These are phyloP conservation scores for Saussurea involucrata DNA, from an alignment of 129 eudicot genomes.

Conservation along the genomic window DNA sequence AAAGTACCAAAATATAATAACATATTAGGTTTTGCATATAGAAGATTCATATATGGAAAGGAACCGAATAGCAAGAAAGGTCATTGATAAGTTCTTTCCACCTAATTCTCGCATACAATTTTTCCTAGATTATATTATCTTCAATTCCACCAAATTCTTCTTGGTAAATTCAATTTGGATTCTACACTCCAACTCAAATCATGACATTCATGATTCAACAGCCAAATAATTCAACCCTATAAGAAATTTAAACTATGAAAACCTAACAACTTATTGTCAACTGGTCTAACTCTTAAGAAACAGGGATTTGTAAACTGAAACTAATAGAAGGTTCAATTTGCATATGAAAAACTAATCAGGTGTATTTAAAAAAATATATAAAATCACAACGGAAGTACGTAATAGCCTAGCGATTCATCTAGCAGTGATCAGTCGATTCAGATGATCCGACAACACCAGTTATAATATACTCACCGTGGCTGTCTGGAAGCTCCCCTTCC, in stretches of 20 bases:
- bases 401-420: neutral
- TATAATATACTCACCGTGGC: slow-evolving; percentile 56
- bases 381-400: neutral
- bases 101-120: neutral
- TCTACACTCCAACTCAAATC: neutral
- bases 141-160: neutral
- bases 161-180: neutral
- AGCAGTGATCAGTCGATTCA: slow-evolving; percentile 1
- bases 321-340: neutral
- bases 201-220: neutral
- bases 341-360: neutral
- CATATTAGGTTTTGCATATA: neutral
- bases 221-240: neutral
- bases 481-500: slow-evolving; percentile 96
- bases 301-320: neutral
- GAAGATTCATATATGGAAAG: neutral
- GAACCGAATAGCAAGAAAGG: neutral
- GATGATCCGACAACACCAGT: neutral
- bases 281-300: neutral
- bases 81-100: neutral
- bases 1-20: neutral
- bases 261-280: neutral
- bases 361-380: neutral
- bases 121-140: neutral
- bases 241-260: neutral